Evolutionary conservation across 129 eudicot genomes (phyloP), one percentile per base, ranked within the genome.

Genomic region (Lactuca sativa): DNA sequence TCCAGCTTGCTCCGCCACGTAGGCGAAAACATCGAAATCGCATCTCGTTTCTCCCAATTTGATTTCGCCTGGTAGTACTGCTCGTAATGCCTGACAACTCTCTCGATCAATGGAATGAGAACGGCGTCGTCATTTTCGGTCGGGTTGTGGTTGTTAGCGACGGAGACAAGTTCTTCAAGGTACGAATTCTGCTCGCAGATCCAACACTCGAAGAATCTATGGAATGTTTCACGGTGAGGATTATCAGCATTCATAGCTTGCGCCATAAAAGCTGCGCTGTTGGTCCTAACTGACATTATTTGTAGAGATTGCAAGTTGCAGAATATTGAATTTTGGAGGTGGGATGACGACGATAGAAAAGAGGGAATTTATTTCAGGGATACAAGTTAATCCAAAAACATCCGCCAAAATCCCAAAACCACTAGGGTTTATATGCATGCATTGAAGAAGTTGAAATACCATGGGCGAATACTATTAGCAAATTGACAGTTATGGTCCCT

Each of bases 201-300:
- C 95, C 95, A 88, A 17, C 69, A 16, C 67, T 88, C 95, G 65
- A 88, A 88, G 84, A 80, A 88, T 33, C 52, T 64, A 62, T 69
- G 74, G 76, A 88, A 88, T 51, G 81, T 66, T 9, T 82, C 85
- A 7, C 4, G 68, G 10, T 76, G 41, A 12, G 70, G 81, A 9
- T 49, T 51, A 14, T 59, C 72, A 4, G 63, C 13, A 21, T 7
- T 31, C 55, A 77, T 63, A 6, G 81, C 31, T 43, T 68, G 77
- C 14, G 77, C 77, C 77, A 68, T 76, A 62, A 76, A 76, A 30
- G 70, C 56, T 47, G 68, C 30, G 33, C 69, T 56, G 4, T 59
- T 67, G 12, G 74, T 52, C 8, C 9, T 3, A 2, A 77, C 31
- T 40, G 76, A 55, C 76, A 69, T 31, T 34, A 59, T 59, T 60